Conservation (phyloP, 768 basidiomycete genomes). For the Lenzites betulinus region DNA sequence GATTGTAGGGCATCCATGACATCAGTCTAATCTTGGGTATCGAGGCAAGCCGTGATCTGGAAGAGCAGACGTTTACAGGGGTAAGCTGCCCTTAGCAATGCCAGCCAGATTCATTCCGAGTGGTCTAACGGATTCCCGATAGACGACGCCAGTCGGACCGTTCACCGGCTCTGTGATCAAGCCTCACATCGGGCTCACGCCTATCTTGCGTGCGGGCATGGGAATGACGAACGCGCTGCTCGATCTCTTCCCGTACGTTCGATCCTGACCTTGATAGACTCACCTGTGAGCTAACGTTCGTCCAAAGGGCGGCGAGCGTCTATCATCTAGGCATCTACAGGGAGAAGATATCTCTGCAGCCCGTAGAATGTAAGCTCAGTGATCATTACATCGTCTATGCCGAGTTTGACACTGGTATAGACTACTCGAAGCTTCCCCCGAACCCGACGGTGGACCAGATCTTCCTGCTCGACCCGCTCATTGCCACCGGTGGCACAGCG, state of each 20-base stretch:
- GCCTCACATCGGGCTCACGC: slow-evolving; percentile 80
- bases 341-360: slow-evolving; percentile 84
- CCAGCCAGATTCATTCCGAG: no score
- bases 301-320: slow-evolving; percentile 70
- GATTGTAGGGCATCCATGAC: slow-evolving; percentile 63
- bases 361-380: slow-evolving; percentile 77
- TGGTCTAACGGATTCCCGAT: background rate
- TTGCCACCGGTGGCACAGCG: slow-evolving; percentile 94
- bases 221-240: slow-evolving; percentile 92
- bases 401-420: slow-evolving; percentile 40
- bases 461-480: slow-evolving; percentile 89
- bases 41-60: slow-evolving; percentile 73
- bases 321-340: slow-evolving; percentile 91
- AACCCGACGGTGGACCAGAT: slow-evolving; percentile 76
- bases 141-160: slow-evolving; percentile 78
- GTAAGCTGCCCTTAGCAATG: slow-evolving; percentile 57
- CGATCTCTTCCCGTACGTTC: slow-evolving; percentile 77
- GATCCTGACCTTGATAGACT: background rate
- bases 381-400: no score
- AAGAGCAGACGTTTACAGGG: slow-evolving; percentile 61
- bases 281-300: background rate
- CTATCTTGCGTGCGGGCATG: slow-evolving; percentile 90
- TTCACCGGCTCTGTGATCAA: slow-evolving; percentile 80
- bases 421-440: slow-evolving; percentile 88
- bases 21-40: slow-evolving; percentile 81